Conservation (phyloP, 352 stramenopile species). For the Globisporangium iwayamae region DNA sequence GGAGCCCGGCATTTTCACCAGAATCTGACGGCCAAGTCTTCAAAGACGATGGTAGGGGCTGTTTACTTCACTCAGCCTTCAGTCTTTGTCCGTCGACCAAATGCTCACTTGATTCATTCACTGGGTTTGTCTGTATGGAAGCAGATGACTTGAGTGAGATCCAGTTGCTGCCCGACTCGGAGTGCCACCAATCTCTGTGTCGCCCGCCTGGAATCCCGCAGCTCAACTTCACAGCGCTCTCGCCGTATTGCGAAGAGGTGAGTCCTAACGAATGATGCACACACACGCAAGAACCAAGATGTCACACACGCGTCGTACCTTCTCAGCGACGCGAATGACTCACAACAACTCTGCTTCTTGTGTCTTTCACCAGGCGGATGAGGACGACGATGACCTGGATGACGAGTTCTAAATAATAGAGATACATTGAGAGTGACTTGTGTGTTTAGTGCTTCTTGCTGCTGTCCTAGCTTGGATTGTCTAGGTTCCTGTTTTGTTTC, state of each 20-base stretch:
- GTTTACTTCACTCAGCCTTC: constrained; percentile 2
- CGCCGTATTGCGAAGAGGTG: constrained; percentile 57
- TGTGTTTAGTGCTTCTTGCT: background rate
- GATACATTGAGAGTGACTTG: constrained; percentile 8
- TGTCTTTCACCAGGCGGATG: constrained; percentile 23
- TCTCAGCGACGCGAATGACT: constrained; percentile 3
- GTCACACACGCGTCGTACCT: background rate
- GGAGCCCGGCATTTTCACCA: background rate
- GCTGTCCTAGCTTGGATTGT: background rate
- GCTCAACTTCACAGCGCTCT: constrained; percentile 47
- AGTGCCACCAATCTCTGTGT: constrained; percentile 7
- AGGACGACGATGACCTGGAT: constrained; percentile 30
- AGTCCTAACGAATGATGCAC: background rate
- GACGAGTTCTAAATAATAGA: constrained; percentile 20
- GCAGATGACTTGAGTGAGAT: constrained; percentile 31
- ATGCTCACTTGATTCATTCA: background rate
- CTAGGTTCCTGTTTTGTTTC: constrained; percentile 1
- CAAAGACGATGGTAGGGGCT: constrained; percentile 5
- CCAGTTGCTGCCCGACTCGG: constrained; percentile 20
- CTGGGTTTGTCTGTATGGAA: background rate
- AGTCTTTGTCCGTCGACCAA: too few species aligned
- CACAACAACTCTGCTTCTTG: background rate
- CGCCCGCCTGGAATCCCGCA: constrained; percentile 34
- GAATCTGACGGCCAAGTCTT: constrained; percentile 14
- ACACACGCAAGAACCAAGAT: background rate